Conservation (phyloP, 345 rosid genomes). For the Noccaea caerulescens region DNA sequence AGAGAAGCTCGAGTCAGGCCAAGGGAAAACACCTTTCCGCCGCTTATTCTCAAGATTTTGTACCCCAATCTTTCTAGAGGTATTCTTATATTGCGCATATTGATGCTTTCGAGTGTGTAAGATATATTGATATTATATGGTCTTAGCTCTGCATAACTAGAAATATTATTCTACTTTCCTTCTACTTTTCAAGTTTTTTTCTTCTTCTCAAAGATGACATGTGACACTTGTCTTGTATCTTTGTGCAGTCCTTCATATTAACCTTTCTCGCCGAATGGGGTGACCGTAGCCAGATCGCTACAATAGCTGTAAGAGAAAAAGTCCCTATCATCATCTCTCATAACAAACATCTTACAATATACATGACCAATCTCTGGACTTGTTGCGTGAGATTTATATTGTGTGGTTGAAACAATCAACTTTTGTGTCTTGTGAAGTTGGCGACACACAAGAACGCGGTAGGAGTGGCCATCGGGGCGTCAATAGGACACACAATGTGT, state of each 20-base stretch:
- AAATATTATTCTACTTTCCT: background rate
- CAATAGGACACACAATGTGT: conserved; percentile 82
- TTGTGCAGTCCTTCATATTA: conserved; percentile 82
- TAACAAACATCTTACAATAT: background rate
- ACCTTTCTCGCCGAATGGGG: conserved; percentile 99
- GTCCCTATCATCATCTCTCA: conserved; percentile 9
- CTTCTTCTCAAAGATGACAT: background rate
- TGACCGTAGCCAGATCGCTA: conserved; percentile 98
- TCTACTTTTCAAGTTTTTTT: background rate
- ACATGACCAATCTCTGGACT: background rate
- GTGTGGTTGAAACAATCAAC: conserved; percentile 1
- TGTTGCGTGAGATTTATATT: background rate
- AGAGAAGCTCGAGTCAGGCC: conserved; percentile 93
- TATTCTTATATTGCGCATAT: conserved; percentile 32
- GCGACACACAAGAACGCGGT: conserved; percentile 95
- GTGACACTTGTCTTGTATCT: conserved; percentile 19
- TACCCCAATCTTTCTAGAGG: conserved; percentile 98
- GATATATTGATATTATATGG: background rate
- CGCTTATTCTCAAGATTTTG: conserved; percentile 93
- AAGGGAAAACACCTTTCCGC: conserved; percentile 78
- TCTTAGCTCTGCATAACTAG: background rate
- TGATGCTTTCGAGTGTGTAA: conserved; percentile 10
- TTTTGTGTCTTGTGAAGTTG: conserved; percentile 56
- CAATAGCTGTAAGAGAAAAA: conserved; percentile 85
- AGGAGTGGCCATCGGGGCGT: conserved; percentile 94